phyloP scores from a whole-genome alignment of 2,329 filamentous ascomycete species.

The Microthyrium microscopicum region DNA sequence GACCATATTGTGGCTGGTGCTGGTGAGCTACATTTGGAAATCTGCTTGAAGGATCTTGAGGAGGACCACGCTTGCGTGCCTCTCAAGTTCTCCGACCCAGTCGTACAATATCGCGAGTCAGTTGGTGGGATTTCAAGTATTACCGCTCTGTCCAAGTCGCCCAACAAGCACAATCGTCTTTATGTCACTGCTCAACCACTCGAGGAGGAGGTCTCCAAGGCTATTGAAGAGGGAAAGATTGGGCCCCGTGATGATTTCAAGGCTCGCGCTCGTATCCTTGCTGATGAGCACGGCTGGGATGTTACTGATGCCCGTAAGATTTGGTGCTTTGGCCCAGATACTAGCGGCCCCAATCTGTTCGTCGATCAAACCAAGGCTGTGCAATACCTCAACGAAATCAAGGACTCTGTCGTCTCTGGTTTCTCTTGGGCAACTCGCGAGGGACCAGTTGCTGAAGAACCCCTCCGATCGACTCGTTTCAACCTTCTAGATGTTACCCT shows the following conservation, averaged over 20 bases:
- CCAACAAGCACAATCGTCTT: slow-evolving; percentile 99
- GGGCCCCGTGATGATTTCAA: slow-evolving; percentile 96
- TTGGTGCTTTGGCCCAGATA: slow-evolving; percentile 98
- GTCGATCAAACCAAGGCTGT: slow-evolving; percentile 99
- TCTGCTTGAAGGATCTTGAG: slow-evolving; percentile 99
- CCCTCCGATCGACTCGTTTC: slow-evolving; percentile 92
- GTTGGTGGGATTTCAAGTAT: slow-evolving; percentile 75
- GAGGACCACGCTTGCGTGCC: slow-evolving; percentile 98
- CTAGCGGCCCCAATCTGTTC: slow-evolving; percentile 92
- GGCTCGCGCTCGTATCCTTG: slow-evolving; percentile 85
- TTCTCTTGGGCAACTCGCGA: slow-evolving; percentile 99
- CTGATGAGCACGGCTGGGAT: slow-evolving; percentile 97
- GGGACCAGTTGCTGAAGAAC: slow-evolving; percentile 95
- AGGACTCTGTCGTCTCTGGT: slow-evolving; percentile 98
- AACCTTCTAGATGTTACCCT: slow-evolving; percentile 99
- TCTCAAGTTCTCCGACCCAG: slow-evolving; percentile 92
- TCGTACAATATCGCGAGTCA: slow-evolving; percentile 97
- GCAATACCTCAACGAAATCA: slow-evolving; percentile 99
- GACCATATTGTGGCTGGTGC: slow-evolving; percentile 99
- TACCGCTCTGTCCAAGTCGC: slow-evolving; percentile 95
- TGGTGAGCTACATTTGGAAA: slow-evolving; percentile 98
- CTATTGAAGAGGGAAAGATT: slow-evolving; percentile 87
- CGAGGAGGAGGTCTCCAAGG: slow-evolving; percentile 74
- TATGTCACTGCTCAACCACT: slow-evolving; percentile 90
- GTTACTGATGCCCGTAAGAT: slow-evolving; percentile 99